Percentiles rank a stretch among this genome's conserved stretches.
These are phyloP conservation scores for Neoascochyta sp. DNA, from an alignment of 2,329 filamentous ascomycete genomes.

Conservation along the genomic window DNA sequence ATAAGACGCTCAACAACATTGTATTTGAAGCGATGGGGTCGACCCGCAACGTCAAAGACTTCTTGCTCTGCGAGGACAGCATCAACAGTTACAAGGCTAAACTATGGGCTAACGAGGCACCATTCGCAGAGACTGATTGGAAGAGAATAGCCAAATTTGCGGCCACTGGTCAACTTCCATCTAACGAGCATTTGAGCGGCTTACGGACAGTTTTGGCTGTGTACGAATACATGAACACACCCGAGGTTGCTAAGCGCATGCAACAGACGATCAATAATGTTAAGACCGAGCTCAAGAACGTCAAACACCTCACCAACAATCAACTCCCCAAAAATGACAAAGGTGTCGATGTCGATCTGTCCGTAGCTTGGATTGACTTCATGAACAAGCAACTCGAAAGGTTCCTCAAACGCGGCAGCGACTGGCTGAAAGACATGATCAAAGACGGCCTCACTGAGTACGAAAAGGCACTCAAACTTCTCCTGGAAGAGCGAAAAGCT, in stretches of 20 bases:
- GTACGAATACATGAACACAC: slow-evolving; percentile 3
- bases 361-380: slow-evolving; percentile 1
- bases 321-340: slow-evolving; percentile 1
- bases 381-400: slow-evolving; percentile 2
- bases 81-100: slow-evolving; percentile 3
- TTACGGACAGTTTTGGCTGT: slow-evolving; percentile 1
- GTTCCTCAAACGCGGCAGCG: slow-evolving; percentile 1
- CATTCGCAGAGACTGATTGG: background rate
- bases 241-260: slow-evolving; percentile 1
- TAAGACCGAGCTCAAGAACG: slow-evolving; percentile 2
- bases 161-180: slow-evolving; percentile 1
- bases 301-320: slow-evolving; percentile 2
- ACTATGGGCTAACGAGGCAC: slow-evolving; percentile 1
- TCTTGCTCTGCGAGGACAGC: slow-evolving; percentile 3
- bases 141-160: slow-evolving; percentile 1
- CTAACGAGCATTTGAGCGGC: slow-evolving; percentile 1
- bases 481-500: background rate
- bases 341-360: slow-evolving; percentile 1
- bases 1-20: slow-evolving; percentile 4
- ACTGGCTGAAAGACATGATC: background rate
- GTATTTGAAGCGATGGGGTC: slow-evolving; percentile 5
- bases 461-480: background rate
- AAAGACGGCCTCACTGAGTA: background rate
- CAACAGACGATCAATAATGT: slow-evolving; percentile 1
- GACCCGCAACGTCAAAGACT: slow-evolving; percentile 1